These are phyloP conservation scores for Exophiala oligosperma DNA, from an alignment of 2,329 filamentous ascomycete species.

Conservation along the genomic window DNA sequence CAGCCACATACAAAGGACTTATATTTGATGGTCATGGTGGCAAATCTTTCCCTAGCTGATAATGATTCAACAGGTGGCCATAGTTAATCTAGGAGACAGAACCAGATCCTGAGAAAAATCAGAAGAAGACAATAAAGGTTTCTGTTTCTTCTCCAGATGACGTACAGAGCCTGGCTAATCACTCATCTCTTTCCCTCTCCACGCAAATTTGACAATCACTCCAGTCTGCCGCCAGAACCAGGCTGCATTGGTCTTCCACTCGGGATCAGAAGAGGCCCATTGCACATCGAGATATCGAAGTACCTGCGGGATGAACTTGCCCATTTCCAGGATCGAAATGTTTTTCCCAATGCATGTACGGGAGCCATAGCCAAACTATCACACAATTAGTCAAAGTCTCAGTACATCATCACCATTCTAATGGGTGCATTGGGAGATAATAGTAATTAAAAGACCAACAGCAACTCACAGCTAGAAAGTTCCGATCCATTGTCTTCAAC, in stretches of 20 bases:
- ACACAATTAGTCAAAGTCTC: too few species aligned
- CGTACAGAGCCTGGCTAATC: too few species aligned
- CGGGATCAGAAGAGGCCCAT: conserved; percentile 6
- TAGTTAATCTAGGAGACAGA: too few species aligned
- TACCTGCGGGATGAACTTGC: neutral
- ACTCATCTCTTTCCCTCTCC: neutral
- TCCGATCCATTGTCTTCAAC: conserved; percentile 28
- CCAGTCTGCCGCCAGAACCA: conserved; percentile 15
- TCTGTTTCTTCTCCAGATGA: too few species aligned
- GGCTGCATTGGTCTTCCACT: conserved; percentile 12
- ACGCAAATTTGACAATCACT: conserved; percentile 5
- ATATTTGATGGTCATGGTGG: too few species aligned
- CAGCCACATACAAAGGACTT: too few species aligned
- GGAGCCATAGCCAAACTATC: neutral
- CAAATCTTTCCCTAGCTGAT: too few species aligned
- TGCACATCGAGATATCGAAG: conserved; percentile 9
- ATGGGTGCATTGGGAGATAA: too few species aligned
- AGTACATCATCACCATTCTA: too few species aligned
- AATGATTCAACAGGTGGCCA: too few species aligned
- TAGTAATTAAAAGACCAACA: neutral
- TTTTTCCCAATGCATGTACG: conserved; percentile 13
- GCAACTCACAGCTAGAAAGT: conserved; percentile 22
- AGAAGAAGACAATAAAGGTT: too few species aligned
- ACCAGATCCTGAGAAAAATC: too few species aligned
- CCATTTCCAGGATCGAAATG: neutral